phyloP scores from a whole-genome alignment of 129 eudicot genomes.

The Artemisia annua region DNA sequence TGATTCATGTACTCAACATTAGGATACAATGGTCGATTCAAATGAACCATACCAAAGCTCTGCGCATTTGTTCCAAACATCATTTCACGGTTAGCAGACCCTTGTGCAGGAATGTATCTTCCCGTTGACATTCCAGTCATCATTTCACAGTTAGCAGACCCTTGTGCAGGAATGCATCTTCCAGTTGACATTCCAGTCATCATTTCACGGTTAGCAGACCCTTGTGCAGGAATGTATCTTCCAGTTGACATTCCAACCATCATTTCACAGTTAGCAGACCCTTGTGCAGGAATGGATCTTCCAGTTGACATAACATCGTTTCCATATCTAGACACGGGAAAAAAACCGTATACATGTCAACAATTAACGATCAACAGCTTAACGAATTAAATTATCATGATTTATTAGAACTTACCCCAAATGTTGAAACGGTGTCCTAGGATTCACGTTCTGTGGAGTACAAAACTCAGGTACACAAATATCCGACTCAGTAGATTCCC shows the following conservation, averaged over 20 bases:
- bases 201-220: not conserved
- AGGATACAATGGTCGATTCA: not conserved
- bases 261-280: not conserved
- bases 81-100: not conserved
- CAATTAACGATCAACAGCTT: too few relatives aligned
- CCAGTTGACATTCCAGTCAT: not conserved
- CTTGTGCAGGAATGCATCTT: not conserved
- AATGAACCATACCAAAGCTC: not conserved
- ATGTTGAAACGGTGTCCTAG: too few relatives aligned
- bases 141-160: not conserved
- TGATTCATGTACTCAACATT: not conserved
- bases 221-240: not conserved
- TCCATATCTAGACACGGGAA: too few relatives aligned
- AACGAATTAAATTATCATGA: too few relatives aligned
- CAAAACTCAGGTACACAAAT: too few relatives aligned
- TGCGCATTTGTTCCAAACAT: not conserved
- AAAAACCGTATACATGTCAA: too few relatives aligned
- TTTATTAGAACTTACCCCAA: too few relatives aligned
- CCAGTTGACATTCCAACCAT: too few relatives aligned
- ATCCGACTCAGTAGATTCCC: too few relatives aligned
- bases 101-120: not conserved
- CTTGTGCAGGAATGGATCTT: not conserved
- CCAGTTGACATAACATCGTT: too few relatives aligned
- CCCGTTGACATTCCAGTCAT: too few relatives aligned
- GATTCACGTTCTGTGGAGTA: too few relatives aligned